Conservation (phyloP, 2,329 filamentous ascomycete genomes). For the Hypoxylon sp. region DNA sequence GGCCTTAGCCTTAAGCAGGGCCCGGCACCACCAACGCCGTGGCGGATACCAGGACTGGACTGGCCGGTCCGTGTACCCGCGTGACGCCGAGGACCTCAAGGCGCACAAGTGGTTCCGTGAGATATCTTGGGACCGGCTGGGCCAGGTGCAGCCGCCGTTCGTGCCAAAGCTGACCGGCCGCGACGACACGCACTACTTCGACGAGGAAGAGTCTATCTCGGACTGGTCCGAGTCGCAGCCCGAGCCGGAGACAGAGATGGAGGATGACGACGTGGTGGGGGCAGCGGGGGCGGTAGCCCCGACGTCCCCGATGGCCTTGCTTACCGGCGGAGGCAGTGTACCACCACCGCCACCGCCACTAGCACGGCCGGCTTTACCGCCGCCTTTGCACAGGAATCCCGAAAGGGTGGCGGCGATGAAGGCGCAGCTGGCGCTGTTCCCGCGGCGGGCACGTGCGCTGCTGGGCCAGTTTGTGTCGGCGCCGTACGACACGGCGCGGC, state of each 20-base stretch:
- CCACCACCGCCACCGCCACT: slow-evolving; percentile 13
- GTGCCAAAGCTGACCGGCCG: slow-evolving; percentile 73
- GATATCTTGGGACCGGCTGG: slow-evolving; percentile 79
- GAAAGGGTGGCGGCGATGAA: slow-evolving; percentile 44
- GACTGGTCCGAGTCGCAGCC: slow-evolving; percentile 62
- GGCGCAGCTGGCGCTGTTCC: slow-evolving; percentile 49
- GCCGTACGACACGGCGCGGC: slow-evolving; percentile 58
- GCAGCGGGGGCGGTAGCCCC: too few relatives aligned
- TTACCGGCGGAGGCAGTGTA: slow-evolving; percentile 7
- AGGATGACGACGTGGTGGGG: slow-evolving; percentile 46
- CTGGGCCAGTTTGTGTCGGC: slow-evolving; percentile 55
- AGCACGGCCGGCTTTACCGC: slow-evolving; percentile 18
- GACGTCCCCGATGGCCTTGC: slow-evolving; percentile 18
- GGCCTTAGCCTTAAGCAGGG: slow-evolving; percentile 39
- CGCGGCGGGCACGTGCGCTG: slow-evolving; percentile 51
- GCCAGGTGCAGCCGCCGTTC: slow-evolving; percentile 77
- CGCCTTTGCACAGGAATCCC: slow-evolving; percentile 35
- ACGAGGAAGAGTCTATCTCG: slow-evolving; percentile 77
- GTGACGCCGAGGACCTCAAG: slow-evolving; percentile 91
- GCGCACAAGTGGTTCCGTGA: slow-evolving; percentile 84
- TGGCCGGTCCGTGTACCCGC: slow-evolving; percentile 74
- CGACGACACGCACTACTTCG: slow-evolving; percentile 89
- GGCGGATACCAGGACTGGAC: slow-evolving; percentile 43
- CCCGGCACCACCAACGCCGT: slow-evolving; percentile 24
- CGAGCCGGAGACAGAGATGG: slow-evolving; percentile 38